phyloP scores from a whole-genome alignment of 371 early-diverging fungal species.

The Coemansia sp. region DNA sequence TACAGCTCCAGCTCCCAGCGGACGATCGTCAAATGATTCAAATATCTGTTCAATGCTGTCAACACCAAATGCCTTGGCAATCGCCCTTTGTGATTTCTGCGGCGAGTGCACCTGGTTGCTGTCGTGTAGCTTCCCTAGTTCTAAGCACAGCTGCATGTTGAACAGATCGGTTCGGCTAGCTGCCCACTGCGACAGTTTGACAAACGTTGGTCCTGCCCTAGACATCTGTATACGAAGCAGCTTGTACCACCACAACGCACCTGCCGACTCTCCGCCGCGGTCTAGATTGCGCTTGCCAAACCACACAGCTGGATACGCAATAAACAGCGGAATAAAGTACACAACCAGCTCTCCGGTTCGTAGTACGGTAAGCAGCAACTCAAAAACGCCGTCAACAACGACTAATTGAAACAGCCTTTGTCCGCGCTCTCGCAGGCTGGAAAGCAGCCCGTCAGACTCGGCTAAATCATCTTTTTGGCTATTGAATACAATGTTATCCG shows the following conservation, averaged over 20 bases:
- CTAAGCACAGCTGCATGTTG: slow-evolving; percentile 70
- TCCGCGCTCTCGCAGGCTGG: background rate
- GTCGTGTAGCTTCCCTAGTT: slow-evolving; percentile 80
- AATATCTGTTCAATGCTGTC: slow-evolving; percentile 70
- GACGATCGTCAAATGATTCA: slow-evolving; percentile 67
- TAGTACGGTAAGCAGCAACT: slow-evolving; percentile 23
- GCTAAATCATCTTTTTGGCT: background rate
- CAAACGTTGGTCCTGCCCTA: slow-evolving; percentile 87
- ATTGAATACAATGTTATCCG: background rate
- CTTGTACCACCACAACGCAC: slow-evolving; percentile 82
- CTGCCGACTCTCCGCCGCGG: slow-evolving; percentile 57
- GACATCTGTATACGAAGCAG: slow-evolving; percentile 77
- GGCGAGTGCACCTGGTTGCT: slow-evolving; percentile 78
- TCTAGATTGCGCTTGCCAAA: slow-evolving; percentile 57
- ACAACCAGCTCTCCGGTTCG: slow-evolving; percentile 33
- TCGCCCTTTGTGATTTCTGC: slow-evolving; percentile 59
- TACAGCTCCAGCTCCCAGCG: slow-evolving; percentile 93
- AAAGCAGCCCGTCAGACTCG: background rate
- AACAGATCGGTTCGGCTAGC: slow-evolving; percentile 91
- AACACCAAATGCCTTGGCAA: slow-evolving; percentile 66
- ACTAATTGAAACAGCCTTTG: slow-evolving; percentile 5
- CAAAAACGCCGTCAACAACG: slow-evolving; percentile 16
- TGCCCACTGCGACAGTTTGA: slow-evolving; percentile 97
- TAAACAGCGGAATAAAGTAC: slow-evolving; percentile 63
- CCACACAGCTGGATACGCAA: slow-evolving; percentile 57